Conservation (phyloP, 1,284 basidiomycete genomes). For the Microbotryum scabiosae region DNA sequence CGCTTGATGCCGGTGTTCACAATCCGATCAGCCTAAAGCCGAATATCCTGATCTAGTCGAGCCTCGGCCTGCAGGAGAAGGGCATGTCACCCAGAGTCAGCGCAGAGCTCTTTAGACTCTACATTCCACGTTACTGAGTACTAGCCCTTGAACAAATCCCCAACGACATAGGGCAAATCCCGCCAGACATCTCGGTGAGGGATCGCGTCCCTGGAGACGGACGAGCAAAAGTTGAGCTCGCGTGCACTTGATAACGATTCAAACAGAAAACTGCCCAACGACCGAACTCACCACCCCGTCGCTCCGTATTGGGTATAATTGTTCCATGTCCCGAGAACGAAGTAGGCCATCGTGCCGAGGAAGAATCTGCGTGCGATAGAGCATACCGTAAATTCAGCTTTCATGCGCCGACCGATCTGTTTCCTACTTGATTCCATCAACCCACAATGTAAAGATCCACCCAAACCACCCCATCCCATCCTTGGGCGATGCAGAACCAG, state of each 20-base stretch:
- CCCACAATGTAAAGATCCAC: slow-evolving; percentile 66
- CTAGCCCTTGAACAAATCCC: slow-evolving; percentile 48
- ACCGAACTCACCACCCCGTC: slow-evolving; percentile 53
- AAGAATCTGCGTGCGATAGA: slow-evolving; percentile 48
- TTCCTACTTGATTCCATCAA: slow-evolving; percentile 14
- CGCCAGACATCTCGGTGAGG: slow-evolving; percentile 66
- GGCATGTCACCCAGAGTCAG: not conserved
- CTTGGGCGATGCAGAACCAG: slow-evolving; percentile 30
- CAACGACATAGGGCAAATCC: slow-evolving; percentile 71
- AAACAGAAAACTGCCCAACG: too few relatives aligned
- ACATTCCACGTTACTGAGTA: not conserved
- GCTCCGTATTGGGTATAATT: slow-evolving; percentile 76
- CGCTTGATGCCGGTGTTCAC: not conserved
- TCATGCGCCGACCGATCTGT: too few relatives aligned
- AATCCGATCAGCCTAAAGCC: not conserved
- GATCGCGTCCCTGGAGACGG: slow-evolving; percentile 2
- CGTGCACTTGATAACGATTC: too few relatives aligned
- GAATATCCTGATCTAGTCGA: slow-evolving; percentile 2
- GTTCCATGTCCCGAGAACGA: slow-evolving; percentile 66
- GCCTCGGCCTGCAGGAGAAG: not conserved
- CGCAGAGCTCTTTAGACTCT: not conserved
- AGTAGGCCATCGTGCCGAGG: slow-evolving; percentile 58
- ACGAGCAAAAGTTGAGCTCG: not conserved
- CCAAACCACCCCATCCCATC: slow-evolving; percentile 57
- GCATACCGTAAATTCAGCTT: too few relatives aligned